phyloP scores from a whole-genome alignment of 345 rosid genomes.

The Toxicodendron radicans region DNA sequence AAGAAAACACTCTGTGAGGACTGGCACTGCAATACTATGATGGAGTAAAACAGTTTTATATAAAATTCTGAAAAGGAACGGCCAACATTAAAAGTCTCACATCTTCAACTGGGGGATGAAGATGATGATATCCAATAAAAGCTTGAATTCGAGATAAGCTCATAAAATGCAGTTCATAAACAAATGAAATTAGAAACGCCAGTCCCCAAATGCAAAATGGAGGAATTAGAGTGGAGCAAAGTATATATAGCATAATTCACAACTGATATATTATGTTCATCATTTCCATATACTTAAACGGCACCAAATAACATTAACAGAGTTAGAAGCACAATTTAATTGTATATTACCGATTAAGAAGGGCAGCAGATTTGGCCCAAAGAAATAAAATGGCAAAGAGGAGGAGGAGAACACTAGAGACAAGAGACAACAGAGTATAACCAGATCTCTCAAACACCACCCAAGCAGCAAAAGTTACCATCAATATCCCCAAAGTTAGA shows the following conservation, averaged over 20 bases:
- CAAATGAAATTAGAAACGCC: not conserved
- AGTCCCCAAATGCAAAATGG: not conserved
- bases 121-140: not conserved
- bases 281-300: not conserved
- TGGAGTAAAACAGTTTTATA: not conserved
- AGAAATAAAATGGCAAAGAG: slow-evolving; percentile 73
- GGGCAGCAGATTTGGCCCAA: slow-evolving; percentile 97
- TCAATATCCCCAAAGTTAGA: slow-evolving; percentile 58
- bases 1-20: not conserved
- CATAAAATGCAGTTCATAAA: not conserved
- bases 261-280: not conserved
- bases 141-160: not conserved
- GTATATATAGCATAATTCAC: not conserved
- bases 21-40: not conserved
- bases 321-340: slow-evolving; percentile 8
- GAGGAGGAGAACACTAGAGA: slow-evolving; percentile 86
- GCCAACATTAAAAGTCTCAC: not conserved
- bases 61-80: not conserved
- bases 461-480: slow-evolving; percentile 76
- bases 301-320: not conserved
- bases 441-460: slow-evolving; percentile 84
- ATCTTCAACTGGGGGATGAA: not conserved
- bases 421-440: slow-evolving; percentile 78
- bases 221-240: not conserved
- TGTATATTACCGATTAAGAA: slow-evolving; percentile 70